Conservation (phyloP, 2,329 filamentous ascomycete species). For the Rutstroemia sydowiana region DNA sequence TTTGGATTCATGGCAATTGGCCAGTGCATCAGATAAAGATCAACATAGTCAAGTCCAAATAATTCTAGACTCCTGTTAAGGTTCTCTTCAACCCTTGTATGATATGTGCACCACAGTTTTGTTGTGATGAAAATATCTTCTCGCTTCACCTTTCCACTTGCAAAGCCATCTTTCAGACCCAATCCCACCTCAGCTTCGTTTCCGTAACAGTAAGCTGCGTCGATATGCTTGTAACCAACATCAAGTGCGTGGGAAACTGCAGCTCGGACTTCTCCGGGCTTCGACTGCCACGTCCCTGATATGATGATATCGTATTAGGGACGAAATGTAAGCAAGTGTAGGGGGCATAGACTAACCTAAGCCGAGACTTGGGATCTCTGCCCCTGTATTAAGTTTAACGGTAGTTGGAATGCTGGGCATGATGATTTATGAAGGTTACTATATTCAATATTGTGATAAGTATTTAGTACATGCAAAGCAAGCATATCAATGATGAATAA, state of each 20-base stretch:
- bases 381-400: slow-evolving; percentile 29
- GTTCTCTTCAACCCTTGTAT: slow-evolving; percentile 59
- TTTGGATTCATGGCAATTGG: slow-evolving; percentile 73
- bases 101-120: slow-evolving; percentile 69
- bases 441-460: too few species aligned
- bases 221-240: slow-evolving; percentile 45
- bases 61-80: slow-evolving; percentile 67
- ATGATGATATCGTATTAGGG: too few species aligned
- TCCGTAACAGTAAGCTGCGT: slow-evolving; percentile 44
- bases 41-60: slow-evolving; percentile 72
- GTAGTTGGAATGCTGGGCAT: too few species aligned
- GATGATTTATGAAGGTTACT: too few species aligned
- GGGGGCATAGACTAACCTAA: slow-evolving; percentile 21
- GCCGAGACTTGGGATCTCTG: slow-evolving; percentile 33
- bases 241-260: slow-evolving; percentile 34
- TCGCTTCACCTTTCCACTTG: slow-evolving; percentile 52
- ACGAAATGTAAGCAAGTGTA: too few species aligned
- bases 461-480: too few species aligned
- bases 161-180: slow-evolving; percentile 64
- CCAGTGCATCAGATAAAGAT: slow-evolving; percentile 80
- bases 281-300: slow-evolving; percentile 36
- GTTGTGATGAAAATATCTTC: slow-evolving; percentile 59
- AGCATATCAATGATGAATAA: too few species aligned
- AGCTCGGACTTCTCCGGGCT: slow-evolving; percentile 34
- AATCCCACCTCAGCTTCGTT: slow-evolving; percentile 80